Evolutionary conservation across 2,329 filamentous ascomycete genomes (phyloP).

Genomic region (Thielaviopsis musarum): DNA sequence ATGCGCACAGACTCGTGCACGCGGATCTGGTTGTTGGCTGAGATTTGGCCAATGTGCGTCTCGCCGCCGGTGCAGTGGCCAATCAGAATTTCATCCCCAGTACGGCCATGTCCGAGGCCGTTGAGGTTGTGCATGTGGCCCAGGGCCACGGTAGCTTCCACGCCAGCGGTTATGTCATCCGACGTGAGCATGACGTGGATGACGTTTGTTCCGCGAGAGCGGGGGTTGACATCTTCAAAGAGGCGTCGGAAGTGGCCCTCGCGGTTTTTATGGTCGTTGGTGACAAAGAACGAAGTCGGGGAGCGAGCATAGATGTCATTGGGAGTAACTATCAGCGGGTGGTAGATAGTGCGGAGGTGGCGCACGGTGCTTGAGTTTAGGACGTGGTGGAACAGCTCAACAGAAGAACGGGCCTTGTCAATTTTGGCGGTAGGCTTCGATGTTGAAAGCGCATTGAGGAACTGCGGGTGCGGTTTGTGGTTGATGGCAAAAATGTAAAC

Average conservation of each 20-base stretch:
- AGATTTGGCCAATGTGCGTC: conserved; percentile 20
- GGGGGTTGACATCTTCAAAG: conserved; percentile 26
- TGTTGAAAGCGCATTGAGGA: conserved; percentile 14
- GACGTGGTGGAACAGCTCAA: conserved; percentile 41
- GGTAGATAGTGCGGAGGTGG: conserved; percentile 35
- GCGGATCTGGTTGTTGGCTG: conserved; percentile 12
- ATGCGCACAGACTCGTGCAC: conserved; percentile 2
- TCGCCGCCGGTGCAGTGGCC: conserved; percentile 27
- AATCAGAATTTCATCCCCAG: conserved; percentile 25
- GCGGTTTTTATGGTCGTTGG: conserved; percentile 40
- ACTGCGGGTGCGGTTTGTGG: conserved; percentile 34
- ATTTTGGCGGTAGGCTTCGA: conserved; percentile 10
- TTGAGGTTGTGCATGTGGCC: conserved; percentile 35
- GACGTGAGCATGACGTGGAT: conserved; percentile 20
- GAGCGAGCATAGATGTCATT: conserved; percentile 38
- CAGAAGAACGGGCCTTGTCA: conserved; percentile 30
- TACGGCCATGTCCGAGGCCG: conserved; percentile 33
- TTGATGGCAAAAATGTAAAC: conserved; percentile 47
- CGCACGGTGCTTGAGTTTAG: conserved; percentile 24
- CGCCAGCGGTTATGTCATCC: conserved; percentile 18
- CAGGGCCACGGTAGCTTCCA: conserved; percentile 28
- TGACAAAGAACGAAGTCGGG: conserved; percentile 35
- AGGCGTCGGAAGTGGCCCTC: conserved; percentile 29
- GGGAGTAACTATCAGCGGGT: conserved; percentile 37
- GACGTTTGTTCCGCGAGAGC: conserved; percentile 31